Base-by-base conservation (phyloP, 352 stramenopile genomes). In the Globisporangium lucens region DNA sequence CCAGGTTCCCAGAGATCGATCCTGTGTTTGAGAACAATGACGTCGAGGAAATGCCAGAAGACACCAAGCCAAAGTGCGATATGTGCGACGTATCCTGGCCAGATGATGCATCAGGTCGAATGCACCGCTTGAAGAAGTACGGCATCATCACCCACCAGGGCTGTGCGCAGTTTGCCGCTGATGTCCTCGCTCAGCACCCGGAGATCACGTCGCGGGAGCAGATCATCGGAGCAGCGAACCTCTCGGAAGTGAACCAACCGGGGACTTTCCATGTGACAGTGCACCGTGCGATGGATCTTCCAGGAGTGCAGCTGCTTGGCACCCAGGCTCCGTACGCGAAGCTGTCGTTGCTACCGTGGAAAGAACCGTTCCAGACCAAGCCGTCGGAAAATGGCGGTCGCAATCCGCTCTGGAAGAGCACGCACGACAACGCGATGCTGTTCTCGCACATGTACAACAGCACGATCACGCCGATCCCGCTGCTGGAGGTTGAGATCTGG, bases 361-460 rank as follows among this genome's bases (percentile, higher is more conserved):
- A 96, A 55, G 88, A 96, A 66, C 85, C 88, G 0, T 73, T 89
- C 55, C 86, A 94, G 66, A 96, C 88, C 0, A 93, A 92, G 58
- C 74, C 86, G 1, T 77, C 79, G 15, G 85, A 94, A 63, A 89
- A 80, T 52, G 86, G 88, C 27, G 88, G 86, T 4, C 82, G 82
- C 10, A 85, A 93, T 63, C 88, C 88, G 22, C 72, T 89, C 27
- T 96, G 86, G 86, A 84, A 79, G 46, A 81, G 63, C 61, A 75
- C 76, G 51, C 83, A 94, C 62, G 83, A 92, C 64, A 94, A 94
- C 59, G 76, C 71, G 64, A 89, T 94, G 82, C 82, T 90, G 27
- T 90, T 96, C 52, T 84, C 87, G 36, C 88, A 96, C 75, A 93
- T 94, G 81, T 96, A 94, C 77, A 96, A 94, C 75, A 94, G 86